A percentile compares a stretch with the other conserved stretches of the same genome.
Evolutionary conservation across 768 basidiomycete species (phyloP).

Genomic region (Leucocoprinus leucothites): DNA sequence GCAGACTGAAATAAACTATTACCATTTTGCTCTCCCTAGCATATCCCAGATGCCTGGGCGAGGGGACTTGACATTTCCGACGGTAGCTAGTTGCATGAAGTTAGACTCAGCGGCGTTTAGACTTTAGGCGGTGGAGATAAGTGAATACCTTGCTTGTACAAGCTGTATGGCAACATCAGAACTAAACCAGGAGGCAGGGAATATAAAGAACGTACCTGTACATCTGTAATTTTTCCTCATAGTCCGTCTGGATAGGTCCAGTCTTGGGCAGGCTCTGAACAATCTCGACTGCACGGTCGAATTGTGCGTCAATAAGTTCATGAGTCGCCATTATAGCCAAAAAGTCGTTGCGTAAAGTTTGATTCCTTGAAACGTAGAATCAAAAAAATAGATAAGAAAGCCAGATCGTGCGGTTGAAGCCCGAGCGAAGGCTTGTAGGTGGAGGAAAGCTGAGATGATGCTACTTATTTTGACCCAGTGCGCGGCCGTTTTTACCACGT

Average conservation of each 20-base stretch:
- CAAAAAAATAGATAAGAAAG: no score
- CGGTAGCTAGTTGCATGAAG: slow-evolving; percentile 58
- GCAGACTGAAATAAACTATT: slow-evolving; percentile 16
- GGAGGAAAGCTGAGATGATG: no score
- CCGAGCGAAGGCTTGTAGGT: no score
- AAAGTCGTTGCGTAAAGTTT: no score
- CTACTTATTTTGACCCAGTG: no score
- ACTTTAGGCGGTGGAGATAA: slow-evolving; percentile 1
- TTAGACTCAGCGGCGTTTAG: slow-evolving; percentile 9
- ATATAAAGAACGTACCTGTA: slow-evolving; percentile 59
- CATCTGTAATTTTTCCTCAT: slow-evolving; percentile 93
- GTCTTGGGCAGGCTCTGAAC: slow-evolving; percentile 90
- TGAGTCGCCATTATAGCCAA: slow-evolving; percentile 50
- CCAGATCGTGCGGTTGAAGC: no score
- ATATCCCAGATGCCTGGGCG: slow-evolving; percentile 90
- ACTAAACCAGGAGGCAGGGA: slow-evolving; percentile 5
- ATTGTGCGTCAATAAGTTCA: slow-evolving; percentile 76
- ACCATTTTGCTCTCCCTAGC: slow-evolving; percentile 94
- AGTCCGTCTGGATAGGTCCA: slow-evolving; percentile 92
- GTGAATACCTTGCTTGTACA: slow-evolving; percentile 88
- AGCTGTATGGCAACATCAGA: slow-evolving; percentile 37
- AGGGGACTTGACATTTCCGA: slow-evolving; percentile 77
- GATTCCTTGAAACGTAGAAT: no score
- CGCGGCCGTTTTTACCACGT: neutral
- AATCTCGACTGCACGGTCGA: slow-evolving; percentile 92